These are phyloP conservation scores for Didymosphaeria variabile DNA, from an alignment of 2,329 filamentous ascomycete species.

Conservation along the genomic window DNA sequence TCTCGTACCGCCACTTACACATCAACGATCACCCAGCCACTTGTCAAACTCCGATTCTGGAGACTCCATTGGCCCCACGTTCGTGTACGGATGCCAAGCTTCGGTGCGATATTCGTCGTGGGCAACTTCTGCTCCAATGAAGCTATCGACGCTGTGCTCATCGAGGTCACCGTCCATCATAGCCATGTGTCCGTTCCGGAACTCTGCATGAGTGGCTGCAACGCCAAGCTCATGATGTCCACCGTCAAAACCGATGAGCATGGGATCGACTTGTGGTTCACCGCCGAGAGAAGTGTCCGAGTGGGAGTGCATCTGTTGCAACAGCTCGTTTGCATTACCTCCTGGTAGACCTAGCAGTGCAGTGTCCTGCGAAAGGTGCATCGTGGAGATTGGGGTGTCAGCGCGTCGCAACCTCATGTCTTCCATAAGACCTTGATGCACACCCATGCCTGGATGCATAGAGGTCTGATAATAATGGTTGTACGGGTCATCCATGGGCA, in stretches of 20 bases:
- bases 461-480: constrained; percentile 63
- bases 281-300: constrained; percentile 41
- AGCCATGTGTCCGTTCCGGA: constrained; percentile 41
- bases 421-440: constrained; percentile 36
- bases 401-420: constrained; percentile 56
- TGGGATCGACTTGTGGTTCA: constrained; percentile 51
- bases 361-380: constrained; percentile 44
- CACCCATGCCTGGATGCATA: constrained; percentile 52
- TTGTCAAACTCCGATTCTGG: constrained; percentile 57
- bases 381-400: constrained; percentile 35
- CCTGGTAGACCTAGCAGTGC: constrained; percentile 50
- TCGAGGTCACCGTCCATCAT: constrained; percentile 42
- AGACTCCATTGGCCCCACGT: constrained; percentile 45
- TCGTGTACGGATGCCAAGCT: constrained; percentile 48
- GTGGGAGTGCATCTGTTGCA: constrained; percentile 44
- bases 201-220: constrained; percentile 36
- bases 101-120: constrained; percentile 44
- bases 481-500: constrained; percentile 56
- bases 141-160: constrained; percentile 38
- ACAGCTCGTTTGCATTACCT: constrained; percentile 49
- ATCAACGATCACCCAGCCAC: constrained; percentile 51
- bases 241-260: constrained; percentile 52
- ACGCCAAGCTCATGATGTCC: constrained; percentile 30
- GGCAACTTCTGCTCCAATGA: constrained; percentile 31
- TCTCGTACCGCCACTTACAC: too few relatives aligned